These are phyloP conservation scores for Neohortaea acidophila DNA, from an alignment of 495 filamentous ascomycete genomes.

Conservation along the genomic window DNA sequence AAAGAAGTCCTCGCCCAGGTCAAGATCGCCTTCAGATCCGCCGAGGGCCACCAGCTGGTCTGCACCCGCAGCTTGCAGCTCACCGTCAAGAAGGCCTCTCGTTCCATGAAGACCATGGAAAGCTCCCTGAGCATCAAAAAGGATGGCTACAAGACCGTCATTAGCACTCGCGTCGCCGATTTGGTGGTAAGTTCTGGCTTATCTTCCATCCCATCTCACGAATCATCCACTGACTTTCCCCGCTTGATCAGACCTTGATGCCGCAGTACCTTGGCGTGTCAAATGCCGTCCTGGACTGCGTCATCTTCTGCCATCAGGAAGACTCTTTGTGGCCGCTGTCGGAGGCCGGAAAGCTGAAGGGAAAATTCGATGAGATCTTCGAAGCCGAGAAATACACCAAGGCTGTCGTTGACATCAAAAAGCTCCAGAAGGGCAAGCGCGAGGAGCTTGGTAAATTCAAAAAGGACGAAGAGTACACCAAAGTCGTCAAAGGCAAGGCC, in stretches of 20 bases:
- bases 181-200: too few species aligned
- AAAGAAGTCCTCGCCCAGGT: slow-evolving; percentile 85
- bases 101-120: slow-evolving; percentile 65
- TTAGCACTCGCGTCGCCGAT: slow-evolving; percentile 65
- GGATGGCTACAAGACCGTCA: slow-evolving; percentile 60
- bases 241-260: slow-evolving; percentile 53
- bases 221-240: background rate
- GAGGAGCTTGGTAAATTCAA: slow-evolving; percentile 55
- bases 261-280: slow-evolving; percentile 83
- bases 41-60: slow-evolving; percentile 60
- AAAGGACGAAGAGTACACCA: slow-evolving; percentile 57
- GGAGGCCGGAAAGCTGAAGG: slow-evolving; percentile 69
- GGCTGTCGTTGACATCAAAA: slow-evolving; percentile 85
- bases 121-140: slow-evolving; percentile 56
- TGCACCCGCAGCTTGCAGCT: slow-evolving; percentile 69
- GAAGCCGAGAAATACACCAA: slow-evolving; percentile 94
- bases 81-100: slow-evolving; percentile 63
- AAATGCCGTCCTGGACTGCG: slow-evolving; percentile 72
- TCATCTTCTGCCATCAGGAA: slow-evolving; percentile 98
- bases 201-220: too few species aligned
- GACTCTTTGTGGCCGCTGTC: slow-evolving; percentile 98
- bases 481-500: slow-evolving; percentile 73
- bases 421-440: slow-evolving; percentile 65
- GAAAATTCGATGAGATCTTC: slow-evolving; percentile 93
- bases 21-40: slow-evolving; percentile 70